Conservation (phyloP, 2,329 filamentous ascomycete species). For the Aspergillus sp. region DNA sequence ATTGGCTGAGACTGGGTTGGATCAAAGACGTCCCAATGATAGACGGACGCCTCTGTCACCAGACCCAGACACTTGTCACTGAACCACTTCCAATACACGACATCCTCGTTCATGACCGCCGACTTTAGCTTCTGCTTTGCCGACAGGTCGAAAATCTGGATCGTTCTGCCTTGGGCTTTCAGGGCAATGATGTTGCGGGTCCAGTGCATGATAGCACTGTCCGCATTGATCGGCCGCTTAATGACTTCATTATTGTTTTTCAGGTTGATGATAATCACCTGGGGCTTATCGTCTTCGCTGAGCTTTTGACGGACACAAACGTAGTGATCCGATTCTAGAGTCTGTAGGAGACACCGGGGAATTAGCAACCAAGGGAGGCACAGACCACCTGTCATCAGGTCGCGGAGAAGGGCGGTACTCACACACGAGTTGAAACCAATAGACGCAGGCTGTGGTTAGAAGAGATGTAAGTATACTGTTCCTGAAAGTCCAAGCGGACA, state of each 20-base stretch:
- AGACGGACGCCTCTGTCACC: conserved; percentile 83
- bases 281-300: conserved; percentile 70
- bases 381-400: not conserved
- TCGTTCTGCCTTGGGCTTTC: conserved; percentile 84
- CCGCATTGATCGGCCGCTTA: conserved; percentile 91
- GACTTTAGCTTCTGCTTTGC: conserved; percentile 96
- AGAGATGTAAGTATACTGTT: conserved; percentile 18
- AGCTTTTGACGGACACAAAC: conserved; percentile 96
- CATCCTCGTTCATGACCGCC: conserved; percentile 90
- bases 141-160: conserved; percentile 94
- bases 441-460: conserved; percentile 49
- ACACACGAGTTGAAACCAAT: conserved; percentile 87
- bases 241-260: conserved; percentile 97
- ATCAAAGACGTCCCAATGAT: conserved; percentile 97
- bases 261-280: conserved; percentile 95
- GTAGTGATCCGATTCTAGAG: conserved; percentile 93
- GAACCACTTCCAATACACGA: conserved; percentile 99
- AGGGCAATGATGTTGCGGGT: conserved; percentile 90
- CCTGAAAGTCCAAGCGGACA: not conserved
- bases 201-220: conserved; percentile 99
- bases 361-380: conserved; percentile 10
- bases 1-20: conserved; percentile 66
- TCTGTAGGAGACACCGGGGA: conserved; percentile 47
- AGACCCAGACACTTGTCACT: conserved; percentile 80
- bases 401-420: conserved; percentile 33